A percentile compares a stretch with the other conserved stretches of the same genome.
phyloP scores from a whole-genome alignment of 2,329 filamentous ascomycete genomes.

The Ceratocystiopsis brevicomis region DNA sequence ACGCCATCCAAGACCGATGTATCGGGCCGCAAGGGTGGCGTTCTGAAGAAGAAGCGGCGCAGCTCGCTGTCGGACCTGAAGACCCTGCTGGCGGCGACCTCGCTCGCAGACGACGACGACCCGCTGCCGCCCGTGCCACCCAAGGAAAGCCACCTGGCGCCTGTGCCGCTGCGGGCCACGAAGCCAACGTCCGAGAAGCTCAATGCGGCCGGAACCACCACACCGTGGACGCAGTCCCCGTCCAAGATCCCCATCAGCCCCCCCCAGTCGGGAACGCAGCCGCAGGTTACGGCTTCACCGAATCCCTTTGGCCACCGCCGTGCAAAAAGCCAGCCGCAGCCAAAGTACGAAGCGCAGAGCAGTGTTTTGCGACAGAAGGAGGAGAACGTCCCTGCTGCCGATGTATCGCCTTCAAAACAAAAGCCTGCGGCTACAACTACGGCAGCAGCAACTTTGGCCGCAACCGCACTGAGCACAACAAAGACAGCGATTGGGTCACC shows the following conservation, averaged over 20 bases:
- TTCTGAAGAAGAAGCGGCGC: conserved; percentile 59
- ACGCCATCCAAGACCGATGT: neutral
- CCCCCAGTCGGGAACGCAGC: conserved; percentile 18
- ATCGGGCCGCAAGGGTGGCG: conserved; percentile 14
- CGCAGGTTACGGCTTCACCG: neutral
- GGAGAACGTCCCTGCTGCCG: conserved; percentile 20
- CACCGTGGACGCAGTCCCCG: conserved; percentile 23
- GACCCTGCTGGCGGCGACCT: conserved; percentile 40
- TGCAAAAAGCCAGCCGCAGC: conserved; percentile 1
- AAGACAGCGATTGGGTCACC: conserved; percentile 6
- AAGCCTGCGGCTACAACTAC: too few species aligned
- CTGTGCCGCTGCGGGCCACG: conserved; percentile 32
- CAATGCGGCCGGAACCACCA: conserved; percentile 22
- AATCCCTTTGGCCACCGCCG: neutral
- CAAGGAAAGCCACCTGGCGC: conserved; percentile 15
- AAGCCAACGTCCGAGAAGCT: conserved; percentile 36
- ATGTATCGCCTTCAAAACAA: neutral
- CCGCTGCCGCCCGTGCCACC: neutral
- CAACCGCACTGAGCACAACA: neutral
- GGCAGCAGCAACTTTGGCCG: too few species aligned
- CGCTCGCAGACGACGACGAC: conserved; percentile 24
- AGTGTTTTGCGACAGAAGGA: conserved; percentile 28
- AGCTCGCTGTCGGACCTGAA: conserved; percentile 80
- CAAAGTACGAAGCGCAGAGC: neutral
- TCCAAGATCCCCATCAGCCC: conserved; percentile 36